phyloP scores from a whole-genome alignment of 768 basidiomycete species.

The Termitomyces sp. region DNA sequence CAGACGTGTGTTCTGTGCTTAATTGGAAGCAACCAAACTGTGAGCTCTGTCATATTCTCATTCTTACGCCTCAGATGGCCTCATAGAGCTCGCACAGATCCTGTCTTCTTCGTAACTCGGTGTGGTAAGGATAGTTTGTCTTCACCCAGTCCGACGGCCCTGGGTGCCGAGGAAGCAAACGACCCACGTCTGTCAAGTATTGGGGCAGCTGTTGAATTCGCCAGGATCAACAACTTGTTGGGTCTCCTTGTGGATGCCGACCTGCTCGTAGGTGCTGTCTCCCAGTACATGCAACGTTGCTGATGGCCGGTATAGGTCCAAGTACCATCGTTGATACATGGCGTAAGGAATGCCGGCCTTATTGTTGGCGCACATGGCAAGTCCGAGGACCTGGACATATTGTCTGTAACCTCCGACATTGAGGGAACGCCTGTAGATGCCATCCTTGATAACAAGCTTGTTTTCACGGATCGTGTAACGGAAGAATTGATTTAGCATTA shows the following conservation, averaged over 20 bases:
- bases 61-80: neutral
- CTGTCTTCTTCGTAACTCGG: conserved; percentile 90
- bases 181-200: conserved; percentile 68
- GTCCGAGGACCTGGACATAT: conserved; percentile 38
- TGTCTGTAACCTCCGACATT: conserved; percentile 33
- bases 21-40: conserved; percentile 99
- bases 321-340: conserved; percentile 87
- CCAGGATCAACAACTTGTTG: conserved; percentile 87
- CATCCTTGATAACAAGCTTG: conserved; percentile 58
- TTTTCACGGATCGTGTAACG: conserved; percentile 63
- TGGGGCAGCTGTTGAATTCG: conserved; percentile 90
- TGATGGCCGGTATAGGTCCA: conserved; percentile 51
- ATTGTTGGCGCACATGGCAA: conserved; percentile 83
- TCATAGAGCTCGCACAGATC: conserved; percentile 53
- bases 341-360: conserved; percentile 85
- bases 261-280: conserved; percentile 63
- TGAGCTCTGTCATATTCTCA: conserved; percentile 40
- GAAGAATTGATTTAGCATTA: conserved; percentile 39
- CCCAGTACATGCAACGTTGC: conserved; percentile 4
- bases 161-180: conserved; percentile 37
- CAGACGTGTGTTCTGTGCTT: conserved; percentile 83
- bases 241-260: conserved; percentile 89
- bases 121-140: conserved; percentile 63
- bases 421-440: conserved; percentile 65
- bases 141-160: conserved; percentile 37